Percentiles rank a stretch among this genome's conserved stretches.
These are phyloP conservation scores for Ramularia endophylla DNA, from an alignment of 2,329 filamentous ascomycete genomes.

Conservation along the genomic window DNA sequence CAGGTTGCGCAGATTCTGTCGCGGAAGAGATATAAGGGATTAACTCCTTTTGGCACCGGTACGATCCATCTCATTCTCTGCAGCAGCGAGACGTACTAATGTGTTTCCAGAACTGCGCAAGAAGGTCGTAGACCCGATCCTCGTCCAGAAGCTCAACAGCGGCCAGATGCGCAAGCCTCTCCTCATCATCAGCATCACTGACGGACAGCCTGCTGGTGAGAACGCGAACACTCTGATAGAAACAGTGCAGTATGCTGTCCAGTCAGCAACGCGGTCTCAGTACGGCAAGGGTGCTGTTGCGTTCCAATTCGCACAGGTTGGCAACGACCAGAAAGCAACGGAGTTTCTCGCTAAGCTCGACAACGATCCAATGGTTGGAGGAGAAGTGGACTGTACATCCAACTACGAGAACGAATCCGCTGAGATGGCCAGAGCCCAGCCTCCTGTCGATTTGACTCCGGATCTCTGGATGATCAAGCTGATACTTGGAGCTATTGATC, in stretches of 20 bases:
- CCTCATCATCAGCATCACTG: slow-evolving; percentile 60
- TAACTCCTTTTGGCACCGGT: slow-evolving; percentile 55
- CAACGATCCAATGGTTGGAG: slow-evolving; percentile 55
- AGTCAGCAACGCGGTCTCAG: slow-evolving; percentile 45
- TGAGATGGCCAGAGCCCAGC: slow-evolving; percentile 57
- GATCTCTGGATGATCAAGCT: slow-evolving; percentile 64
- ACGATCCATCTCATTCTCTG: no score
- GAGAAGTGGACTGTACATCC: slow-evolving; percentile 27
- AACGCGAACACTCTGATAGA: slow-evolving; percentile 51
- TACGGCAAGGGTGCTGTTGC: slow-evolving; percentile 53
- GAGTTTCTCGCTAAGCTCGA: slow-evolving; percentile 61
- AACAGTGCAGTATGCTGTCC: slow-evolving; percentile 50
- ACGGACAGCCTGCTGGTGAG: slow-evolving; percentile 61
- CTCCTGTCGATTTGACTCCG: slow-evolving; percentile 57
- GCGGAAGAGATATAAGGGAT: slow-evolving; percentile 57
- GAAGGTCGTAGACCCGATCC: slow-evolving; percentile 58
- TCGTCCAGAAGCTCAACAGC: slow-evolving; percentile 48
- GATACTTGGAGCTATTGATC: slow-evolving; percentile 61
- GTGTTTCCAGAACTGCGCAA: slow-evolving; percentile 53
- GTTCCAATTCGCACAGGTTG: slow-evolving; percentile 65
- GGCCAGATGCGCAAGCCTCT: slow-evolving; percentile 57
- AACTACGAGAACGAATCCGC: slow-evolving; percentile 64
- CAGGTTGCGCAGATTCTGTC: slow-evolving; percentile 55
- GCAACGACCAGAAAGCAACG: slow-evolving; percentile 58
- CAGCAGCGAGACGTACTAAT: no score